A percentile compares a stretch with the other conserved stretches of the same genome.
Evolutionary conservation across 371 early-diverging fungal species (phyloP).

Genomic region (Capillidium heterosporum): DNA sequence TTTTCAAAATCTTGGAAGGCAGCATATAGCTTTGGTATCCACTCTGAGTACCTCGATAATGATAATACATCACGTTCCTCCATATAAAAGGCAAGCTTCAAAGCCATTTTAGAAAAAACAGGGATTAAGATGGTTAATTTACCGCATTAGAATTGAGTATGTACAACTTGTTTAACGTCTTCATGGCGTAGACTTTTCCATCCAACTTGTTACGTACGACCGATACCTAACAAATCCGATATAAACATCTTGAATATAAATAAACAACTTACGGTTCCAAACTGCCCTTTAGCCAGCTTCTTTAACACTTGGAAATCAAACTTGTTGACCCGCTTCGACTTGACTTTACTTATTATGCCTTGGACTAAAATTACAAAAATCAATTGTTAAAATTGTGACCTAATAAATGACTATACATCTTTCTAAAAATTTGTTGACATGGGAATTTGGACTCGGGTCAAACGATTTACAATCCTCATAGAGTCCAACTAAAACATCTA

Average conservation of each 20-base stretch:
- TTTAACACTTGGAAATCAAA: slow-evolving; percentile 74
- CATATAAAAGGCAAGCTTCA: slow-evolving; percentile 66
- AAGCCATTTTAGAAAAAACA: background rate
- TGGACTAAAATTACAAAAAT: background rate
- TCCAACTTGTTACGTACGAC: slow-evolving; percentile 51
- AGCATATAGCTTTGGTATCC: slow-evolving; percentile 66
- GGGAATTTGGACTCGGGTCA: slow-evolving; percentile 16
- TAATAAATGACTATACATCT: slow-evolving; percentile 15
- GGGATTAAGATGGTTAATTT: slow-evolving; percentile 5
- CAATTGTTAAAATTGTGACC: background rate
- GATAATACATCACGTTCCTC: slow-evolving; percentile 76
- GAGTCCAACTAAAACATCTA: slow-evolving; percentile 40
- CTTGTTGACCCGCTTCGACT: slow-evolving; percentile 31
- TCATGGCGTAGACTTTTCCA: slow-evolving; percentile 83
- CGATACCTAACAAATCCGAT: slow-evolving; percentile 25
- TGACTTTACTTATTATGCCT: too few species aligned
- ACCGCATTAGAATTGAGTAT: slow-evolving; percentile 66
- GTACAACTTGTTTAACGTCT: slow-evolving; percentile 74
- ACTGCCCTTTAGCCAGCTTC: slow-evolving; percentile 79
- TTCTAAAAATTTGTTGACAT: slow-evolving; percentile 26
- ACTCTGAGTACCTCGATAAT: slow-evolving; percentile 29
- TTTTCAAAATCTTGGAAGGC: slow-evolving; percentile 83
- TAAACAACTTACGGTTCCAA: slow-evolving; percentile 47
- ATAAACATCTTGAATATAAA: background rate
- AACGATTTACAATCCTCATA: slow-evolving; percentile 36